Conservation (phyloP, 208 protist genomes). For the Crithidia thermophila region DNA sequence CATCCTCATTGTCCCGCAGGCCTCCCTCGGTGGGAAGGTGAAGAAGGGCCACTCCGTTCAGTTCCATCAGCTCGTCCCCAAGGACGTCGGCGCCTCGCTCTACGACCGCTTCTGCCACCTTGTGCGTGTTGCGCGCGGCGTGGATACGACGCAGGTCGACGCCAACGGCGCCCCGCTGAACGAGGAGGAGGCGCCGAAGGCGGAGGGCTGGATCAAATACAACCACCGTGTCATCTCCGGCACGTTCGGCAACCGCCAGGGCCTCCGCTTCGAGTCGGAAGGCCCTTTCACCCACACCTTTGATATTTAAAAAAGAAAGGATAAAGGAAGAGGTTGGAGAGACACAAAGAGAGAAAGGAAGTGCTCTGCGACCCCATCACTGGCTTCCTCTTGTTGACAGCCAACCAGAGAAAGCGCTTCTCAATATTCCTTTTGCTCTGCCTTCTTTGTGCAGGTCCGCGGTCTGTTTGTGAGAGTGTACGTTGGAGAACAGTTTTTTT, state of each 20-base stretch:
- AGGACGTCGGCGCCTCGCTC: constrained; percentile 47
- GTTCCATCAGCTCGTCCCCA: constrained; percentile 78
- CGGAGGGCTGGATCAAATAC: constrained; percentile 45
- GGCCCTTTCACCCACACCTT: constrained; percentile 86
- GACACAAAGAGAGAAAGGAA: not conserved
- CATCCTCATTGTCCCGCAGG: constrained; percentile 86
- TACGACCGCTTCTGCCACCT: constrained; percentile 70
- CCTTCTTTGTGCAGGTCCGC: no score
- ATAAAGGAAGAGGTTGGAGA: not conserved
- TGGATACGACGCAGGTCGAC: constrained; percentile 49
- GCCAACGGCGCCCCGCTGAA: constrained; percentile 47
- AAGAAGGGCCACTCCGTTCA: constrained; percentile 81
- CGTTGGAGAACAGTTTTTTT: no score
- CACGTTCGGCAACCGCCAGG: constrained; percentile 88
- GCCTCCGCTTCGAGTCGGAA: constrained; percentile 69
- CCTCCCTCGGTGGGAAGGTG: constrained; percentile 84
- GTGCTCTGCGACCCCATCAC: not conserved
- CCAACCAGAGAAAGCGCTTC: no score
- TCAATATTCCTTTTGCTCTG: no score
- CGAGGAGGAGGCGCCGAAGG: constrained; percentile 8
- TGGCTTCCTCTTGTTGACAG: no score
- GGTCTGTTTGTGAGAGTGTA: no score
- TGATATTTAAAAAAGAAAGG: constrained; percentile 46
- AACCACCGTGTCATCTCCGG: constrained; percentile 65
- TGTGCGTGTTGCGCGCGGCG: constrained; percentile 52